phyloP scores from a whole-genome alignment of 495 filamentous ascomycete species.

The Pyrenopolyporus hunteri region DNA sequence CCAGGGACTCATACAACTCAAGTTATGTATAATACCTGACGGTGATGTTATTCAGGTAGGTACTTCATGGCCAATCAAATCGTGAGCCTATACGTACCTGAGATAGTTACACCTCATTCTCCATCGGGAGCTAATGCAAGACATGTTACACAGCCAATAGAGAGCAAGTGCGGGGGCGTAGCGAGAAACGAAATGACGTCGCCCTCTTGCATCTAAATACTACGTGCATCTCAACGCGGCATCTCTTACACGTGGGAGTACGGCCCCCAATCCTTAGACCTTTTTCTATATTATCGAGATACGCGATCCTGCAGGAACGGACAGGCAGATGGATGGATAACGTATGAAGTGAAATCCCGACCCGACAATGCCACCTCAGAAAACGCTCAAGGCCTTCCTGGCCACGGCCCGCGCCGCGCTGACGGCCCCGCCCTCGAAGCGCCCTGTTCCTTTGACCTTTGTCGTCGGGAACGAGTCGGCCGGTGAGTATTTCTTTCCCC shows the following conservation, averaged over 20 bases:
- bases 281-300: too few species aligned
- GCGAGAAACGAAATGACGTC: constrained; percentile 12
- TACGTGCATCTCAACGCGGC: too few species aligned
- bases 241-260: too few species aligned
- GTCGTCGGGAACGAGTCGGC: constrained; percentile 79
- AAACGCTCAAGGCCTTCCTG: constrained; percentile 46
- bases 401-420: constrained; percentile 49
- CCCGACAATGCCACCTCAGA: constrained; percentile 31
- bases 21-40: too few species aligned
- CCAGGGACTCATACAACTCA: too few species aligned
- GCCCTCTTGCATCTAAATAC: constrained; percentile 8
- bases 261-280: too few species aligned
- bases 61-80: too few species aligned
- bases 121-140: constrained; percentile 5
- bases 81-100: too few species aligned
- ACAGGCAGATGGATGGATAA: neutral
- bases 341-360: neutral
- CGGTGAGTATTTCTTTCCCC: constrained; percentile 48
- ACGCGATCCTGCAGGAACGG: too few species aligned
- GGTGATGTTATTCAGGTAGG: neutral
- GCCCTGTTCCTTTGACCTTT: constrained; percentile 58
- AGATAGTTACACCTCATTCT: too few species aligned
- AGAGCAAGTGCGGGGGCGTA: neutral
- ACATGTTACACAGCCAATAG: neutral
- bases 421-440: constrained; percentile 41